Base-by-base conservation (phyloP, 345 rosid species). In the Gynandropsis gynandra region DNA sequence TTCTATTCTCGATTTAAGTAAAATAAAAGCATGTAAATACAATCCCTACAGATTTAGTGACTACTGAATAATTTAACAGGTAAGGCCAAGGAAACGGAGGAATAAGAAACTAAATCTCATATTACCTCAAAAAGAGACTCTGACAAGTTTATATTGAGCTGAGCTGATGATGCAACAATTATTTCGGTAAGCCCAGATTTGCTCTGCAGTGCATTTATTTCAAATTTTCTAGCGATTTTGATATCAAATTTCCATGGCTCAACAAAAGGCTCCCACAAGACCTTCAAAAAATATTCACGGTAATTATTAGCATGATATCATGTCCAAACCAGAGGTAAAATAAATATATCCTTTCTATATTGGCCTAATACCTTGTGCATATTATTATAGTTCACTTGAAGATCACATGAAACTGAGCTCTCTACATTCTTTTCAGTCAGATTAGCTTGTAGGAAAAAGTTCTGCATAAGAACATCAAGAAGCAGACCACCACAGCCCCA, bases 171-270 rank as follows among this genome's bases (percentile, higher is more conserved):
- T 12, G 70, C 52, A 46, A 89, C 76, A 68, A 68, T 64, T 46
- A 86, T 61, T 63, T 86, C 85, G 20, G 90, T 83, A 37, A 70
- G 45, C 13, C 74, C 42, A 49, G 80, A 68, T 58, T 70, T 64
- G 67, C 71, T 74, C 39, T 79, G 55, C 55, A 86, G 73, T 62
- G 80, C 56, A 55, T 69, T 86, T 34, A 52, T 58, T 72, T 76
- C 84, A 36, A 65, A 60, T 63, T 72, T 80, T 66, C 73, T 65
- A 24, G 59, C 69, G 51, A 83, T 19, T 43, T 62, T 59, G 16
- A 83, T 52, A 55, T 80, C 76, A 71, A 89, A 81, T 45, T 66
- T 76, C 95, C 97, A 89, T 32, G 90, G 94, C 78, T 89, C 95
- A 7, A 86, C 59, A 69, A 89, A 83, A 56, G 95, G 90, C 77